These are phyloP conservation scores for Blastocystis sp. DNA, from an alignment of 352 stramenopile species.

Conservation along the genomic window DNA sequence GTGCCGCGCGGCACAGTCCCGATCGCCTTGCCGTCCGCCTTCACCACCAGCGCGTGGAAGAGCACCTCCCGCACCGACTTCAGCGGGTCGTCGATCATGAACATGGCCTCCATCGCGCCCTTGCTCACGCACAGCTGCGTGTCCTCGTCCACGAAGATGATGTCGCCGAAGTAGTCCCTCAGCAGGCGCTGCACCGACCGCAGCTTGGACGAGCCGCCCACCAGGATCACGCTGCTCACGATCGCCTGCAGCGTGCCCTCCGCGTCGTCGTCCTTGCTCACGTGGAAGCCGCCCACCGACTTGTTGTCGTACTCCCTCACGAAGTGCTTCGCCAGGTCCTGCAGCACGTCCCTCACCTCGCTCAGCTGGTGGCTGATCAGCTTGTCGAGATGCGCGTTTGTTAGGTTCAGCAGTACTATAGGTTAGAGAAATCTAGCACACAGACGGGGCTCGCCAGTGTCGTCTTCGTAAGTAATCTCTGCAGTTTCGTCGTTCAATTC, in stretches of 20 bases:
- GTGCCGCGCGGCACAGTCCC: background rate
- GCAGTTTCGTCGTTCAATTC: background rate
- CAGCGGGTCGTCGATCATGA: background rate
- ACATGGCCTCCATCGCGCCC: conserved; percentile 14
- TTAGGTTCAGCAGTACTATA: no score
- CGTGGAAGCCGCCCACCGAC: background rate
- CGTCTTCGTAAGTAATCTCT: no score
- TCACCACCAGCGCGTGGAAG: background rate
- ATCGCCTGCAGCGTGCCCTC: background rate
- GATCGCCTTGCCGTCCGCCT: background rate
- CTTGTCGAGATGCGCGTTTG: background rate
- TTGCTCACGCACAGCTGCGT: conserved; percentile 25
- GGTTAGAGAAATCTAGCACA: no score
- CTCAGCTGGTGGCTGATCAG: background rate
- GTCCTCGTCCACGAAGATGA: background rate
- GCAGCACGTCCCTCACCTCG: background rate
- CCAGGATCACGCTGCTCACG: background rate
- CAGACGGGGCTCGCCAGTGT: no score
- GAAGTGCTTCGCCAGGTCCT: background rate
- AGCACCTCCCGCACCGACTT: conserved; percentile 6
- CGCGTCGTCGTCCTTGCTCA: background rate
- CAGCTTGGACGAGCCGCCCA: conserved; percentile 38
- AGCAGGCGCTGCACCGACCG: background rate
- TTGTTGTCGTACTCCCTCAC: background rate
- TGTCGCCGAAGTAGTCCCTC: background rate